Evolutionary conservation across 768 basidiomycete genomes (phyloP).

Genomic region (Mycena belliarum): DNA sequence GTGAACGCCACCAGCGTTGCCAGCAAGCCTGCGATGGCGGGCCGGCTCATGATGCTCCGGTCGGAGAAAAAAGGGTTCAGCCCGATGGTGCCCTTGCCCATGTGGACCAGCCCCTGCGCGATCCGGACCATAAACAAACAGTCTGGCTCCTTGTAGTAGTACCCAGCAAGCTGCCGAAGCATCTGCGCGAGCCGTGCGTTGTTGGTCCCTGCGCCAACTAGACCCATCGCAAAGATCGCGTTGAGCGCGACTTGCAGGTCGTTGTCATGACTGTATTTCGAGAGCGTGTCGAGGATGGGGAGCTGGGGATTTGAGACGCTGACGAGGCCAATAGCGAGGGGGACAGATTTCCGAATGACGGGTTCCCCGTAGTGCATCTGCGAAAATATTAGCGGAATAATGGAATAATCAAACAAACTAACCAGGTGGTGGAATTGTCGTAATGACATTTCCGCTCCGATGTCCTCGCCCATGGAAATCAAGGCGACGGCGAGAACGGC

Average conservation of each 20-base stretch:
- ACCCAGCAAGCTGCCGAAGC: constrained; percentile 95
- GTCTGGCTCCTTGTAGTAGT: constrained; percentile 97
- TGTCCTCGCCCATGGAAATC: constrained; percentile 97
- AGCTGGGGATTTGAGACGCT: constrained; percentile 96
- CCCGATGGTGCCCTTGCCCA: constrained; percentile 98
- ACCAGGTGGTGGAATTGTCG: constrained; percentile 97
- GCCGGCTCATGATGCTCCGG: constrained; percentile 83
- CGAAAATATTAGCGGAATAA: constrained; percentile 20
- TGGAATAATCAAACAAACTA: constrained; percentile 26
- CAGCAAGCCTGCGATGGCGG: constrained; percentile 87
- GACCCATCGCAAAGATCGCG: constrained; percentile 98
- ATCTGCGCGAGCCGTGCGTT: constrained; percentile 97
- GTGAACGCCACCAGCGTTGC: constrained; percentile 91
- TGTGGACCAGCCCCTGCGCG: constrained; percentile 95
- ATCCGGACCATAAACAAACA: constrained; percentile 95
- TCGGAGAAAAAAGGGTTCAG: constrained; percentile 97
- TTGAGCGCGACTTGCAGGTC: constrained; percentile 96
- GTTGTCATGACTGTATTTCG: constrained; percentile 98
- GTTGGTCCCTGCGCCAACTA: constrained; percentile 98
- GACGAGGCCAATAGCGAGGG: constrained; percentile 92
- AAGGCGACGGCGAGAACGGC: constrained; percentile 92
- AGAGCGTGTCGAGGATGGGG: constrained; percentile 92
- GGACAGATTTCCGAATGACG: constrained; percentile 86
- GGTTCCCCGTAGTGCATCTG: constrained; percentile 99
- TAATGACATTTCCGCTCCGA: constrained; percentile 97